Percentiles rank a stretch among this genome's conserved stretches.
Conservation (phyloP, 2,329 filamentous ascomycete genomes). For the Boeremia exigua region DNA sequence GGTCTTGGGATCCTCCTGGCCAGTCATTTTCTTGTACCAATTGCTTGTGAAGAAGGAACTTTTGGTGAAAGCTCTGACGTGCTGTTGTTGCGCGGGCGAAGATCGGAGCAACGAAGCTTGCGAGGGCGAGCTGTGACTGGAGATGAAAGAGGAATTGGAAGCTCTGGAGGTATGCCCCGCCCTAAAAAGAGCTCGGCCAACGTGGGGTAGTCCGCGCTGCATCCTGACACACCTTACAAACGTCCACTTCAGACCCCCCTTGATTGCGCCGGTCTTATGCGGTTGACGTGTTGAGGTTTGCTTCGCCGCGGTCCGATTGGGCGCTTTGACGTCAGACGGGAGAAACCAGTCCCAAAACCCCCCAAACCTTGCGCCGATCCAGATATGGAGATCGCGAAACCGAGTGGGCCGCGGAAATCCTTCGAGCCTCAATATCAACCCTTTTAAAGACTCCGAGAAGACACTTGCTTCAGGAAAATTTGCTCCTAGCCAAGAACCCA, state of each 20-base stretch:
- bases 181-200: slow-evolving; percentile 22
- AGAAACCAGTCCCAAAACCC: slow-evolving; percentile 1
- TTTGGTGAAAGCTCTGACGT: slow-evolving; percentile 12
- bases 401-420: slow-evolving; percentile 19
- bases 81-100: slow-evolving; percentile 6
- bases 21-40: slow-evolving; percentile 30
- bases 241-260: slow-evolving; percentile 17
- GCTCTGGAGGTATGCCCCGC: slow-evolving; percentile 11
- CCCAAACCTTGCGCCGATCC: slow-evolving; percentile 30
- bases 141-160: slow-evolving; percentile 6
- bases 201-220: slow-evolving; percentile 32
- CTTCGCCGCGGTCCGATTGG: slow-evolving; percentile 32
- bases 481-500: slow-evolving; percentile 2
- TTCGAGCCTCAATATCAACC: neutral
- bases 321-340: slow-evolving; percentile 33
- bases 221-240: slow-evolving; percentile 20
- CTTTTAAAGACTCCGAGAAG: neutral
- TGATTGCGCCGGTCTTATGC: slow-evolving; percentile 26
- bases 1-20: slow-evolving; percentile 22
- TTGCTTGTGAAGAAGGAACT: slow-evolving; percentile 18
- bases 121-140: slow-evolving; percentile 3
- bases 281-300: slow-evolving; percentile 30
- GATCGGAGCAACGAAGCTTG: slow-evolving; percentile 6
- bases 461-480: neutral
- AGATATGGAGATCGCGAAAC: slow-evolving; percentile 10